These are phyloP conservation scores for Simmondsia chinensis DNA, from an alignment of 148 eudicot genomes.

Conservation along the genomic window DNA sequence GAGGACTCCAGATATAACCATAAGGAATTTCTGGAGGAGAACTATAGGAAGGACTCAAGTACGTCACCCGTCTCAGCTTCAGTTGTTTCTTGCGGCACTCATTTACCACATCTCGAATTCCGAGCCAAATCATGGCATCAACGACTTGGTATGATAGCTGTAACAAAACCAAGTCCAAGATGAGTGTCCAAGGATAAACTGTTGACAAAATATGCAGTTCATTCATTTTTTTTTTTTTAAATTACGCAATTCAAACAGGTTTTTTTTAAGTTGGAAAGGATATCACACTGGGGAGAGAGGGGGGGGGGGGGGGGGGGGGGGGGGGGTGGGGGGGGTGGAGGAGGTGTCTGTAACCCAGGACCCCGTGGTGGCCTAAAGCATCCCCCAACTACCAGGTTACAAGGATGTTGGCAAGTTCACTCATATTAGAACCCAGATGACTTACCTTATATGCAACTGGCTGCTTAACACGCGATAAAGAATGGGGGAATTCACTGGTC, in stretches of 20 bases:
- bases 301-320: no score
- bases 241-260: no score
- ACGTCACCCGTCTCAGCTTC: conserved; percentile 76
- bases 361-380: no score
- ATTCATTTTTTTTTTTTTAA: no score
- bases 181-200: not conserved
- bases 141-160: conserved; percentile 93
- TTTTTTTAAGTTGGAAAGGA: no score
- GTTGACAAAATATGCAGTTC: not conserved
- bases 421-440: not conserved
- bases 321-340: no score
- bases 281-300: no score
- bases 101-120: conserved; percentile 83
- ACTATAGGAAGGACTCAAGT: conserved; percentile 54
- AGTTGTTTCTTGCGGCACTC: conserved; percentile 78
- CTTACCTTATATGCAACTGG: conserved; percentile 57
- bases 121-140: conserved; percentile 81
- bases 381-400: no score
- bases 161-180: conserved; percentile 14
- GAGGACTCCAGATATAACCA: conserved; percentile 95
- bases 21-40: conserved; percentile 58
- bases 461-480: conserved; percentile 70
- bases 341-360: no score
- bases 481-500: conserved; percentile 79
- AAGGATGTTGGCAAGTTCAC: not conserved